Evolutionary conservation across 352 stramenopile genomes (phyloP).

Genomic region (Globisporangium abappressorium): DNA sequence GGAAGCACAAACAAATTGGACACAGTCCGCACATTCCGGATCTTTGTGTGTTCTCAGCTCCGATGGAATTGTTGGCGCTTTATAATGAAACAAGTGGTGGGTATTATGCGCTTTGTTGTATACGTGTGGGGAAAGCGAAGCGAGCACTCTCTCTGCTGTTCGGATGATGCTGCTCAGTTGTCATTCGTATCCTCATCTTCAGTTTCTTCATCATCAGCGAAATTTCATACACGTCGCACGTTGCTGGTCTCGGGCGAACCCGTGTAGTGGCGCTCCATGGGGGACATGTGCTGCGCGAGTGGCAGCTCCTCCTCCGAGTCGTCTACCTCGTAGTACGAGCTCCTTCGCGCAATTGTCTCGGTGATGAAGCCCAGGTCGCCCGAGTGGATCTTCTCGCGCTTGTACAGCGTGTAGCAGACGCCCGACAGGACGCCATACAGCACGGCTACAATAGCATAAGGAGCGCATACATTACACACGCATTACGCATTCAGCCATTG

Average conservation of each 20-base stretch:
- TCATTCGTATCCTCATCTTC: not conserved
- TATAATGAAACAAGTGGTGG: not conserved
- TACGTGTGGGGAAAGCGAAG: not conserved
- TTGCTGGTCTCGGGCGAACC: slow-evolving; percentile 9
- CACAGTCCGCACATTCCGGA: not conserved
- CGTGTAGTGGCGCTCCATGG: slow-evolving; percentile 29
- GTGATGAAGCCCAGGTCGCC: slow-evolving; percentile 39
- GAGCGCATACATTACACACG: too few relatives aligned
- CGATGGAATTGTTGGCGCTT: not conserved
- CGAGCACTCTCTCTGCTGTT: not conserved
- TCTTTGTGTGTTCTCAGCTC: not conserved
- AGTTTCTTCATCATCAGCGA: not conserved
- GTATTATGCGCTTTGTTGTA: not conserved
- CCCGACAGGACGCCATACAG: slow-evolving; percentile 51
- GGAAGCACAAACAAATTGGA: too few relatives aligned
- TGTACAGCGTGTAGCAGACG: slow-evolving; percentile 57
- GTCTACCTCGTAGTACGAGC: slow-evolving; percentile 56
- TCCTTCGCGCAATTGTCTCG: slow-evolving; percentile 44
- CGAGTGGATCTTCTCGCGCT: slow-evolving; percentile 44
- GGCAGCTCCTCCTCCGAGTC: slow-evolving; percentile 73
- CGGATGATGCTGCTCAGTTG: not conserved
- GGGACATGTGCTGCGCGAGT: slow-evolving; percentile 66
- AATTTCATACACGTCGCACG: slow-evolving; percentile 12
- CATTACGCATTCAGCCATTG: not conserved
- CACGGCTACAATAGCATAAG: slow-evolving; percentile 16